These are phyloP conservation scores for Triticum timopheevii DNA, from an alignment of 176 grass and related monocot species.

Conservation along the genomic window DNA sequence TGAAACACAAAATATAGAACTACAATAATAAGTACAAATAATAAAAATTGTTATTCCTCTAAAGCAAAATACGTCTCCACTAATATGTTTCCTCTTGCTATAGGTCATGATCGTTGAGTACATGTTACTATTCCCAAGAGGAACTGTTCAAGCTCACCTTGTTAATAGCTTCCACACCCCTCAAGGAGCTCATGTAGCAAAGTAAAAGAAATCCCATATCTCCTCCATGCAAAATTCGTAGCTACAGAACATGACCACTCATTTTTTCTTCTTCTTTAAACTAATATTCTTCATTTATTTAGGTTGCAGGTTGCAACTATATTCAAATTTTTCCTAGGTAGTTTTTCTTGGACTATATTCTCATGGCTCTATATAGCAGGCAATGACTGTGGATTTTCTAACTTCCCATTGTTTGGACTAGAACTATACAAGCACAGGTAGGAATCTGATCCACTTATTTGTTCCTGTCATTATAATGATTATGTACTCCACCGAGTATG, in stretches of 20 bases:
- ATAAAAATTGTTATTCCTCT: neutral
- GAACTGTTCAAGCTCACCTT: constrained; percentile 58
- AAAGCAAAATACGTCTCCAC: neutral
- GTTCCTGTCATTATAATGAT: too few species aligned
- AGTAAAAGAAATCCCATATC: constrained; percentile 19
- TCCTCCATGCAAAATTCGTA: neutral
- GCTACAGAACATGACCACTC: neutral
- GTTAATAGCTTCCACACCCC: constrained; percentile 78
- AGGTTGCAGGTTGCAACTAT: constrained; percentile 53
- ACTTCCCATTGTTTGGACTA: constrained; percentile 67
- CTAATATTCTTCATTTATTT: neutral
- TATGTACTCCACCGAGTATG: too few species aligned
- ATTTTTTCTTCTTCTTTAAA: neutral
- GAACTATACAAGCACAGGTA: constrained; percentile 55
- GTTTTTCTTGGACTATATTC: constrained; percentile 61
- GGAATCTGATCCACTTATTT: neutral
- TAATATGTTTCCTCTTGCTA: neutral
- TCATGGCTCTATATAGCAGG: constrained; percentile 65
- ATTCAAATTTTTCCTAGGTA: constrained; percentile 54
- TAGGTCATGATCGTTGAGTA: constrained; percentile 72
- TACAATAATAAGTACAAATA: neutral
- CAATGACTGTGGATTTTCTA: constrained; percentile 47
- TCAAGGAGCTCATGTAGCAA: constrained; percentile 53
- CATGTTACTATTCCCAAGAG: constrained; percentile 62
- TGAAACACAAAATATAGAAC: neutral